Evolutionary conservation across 768 basidiomycete species (phyloP), one percentile per base, ranked within the genome.

Genomic region (Exidia glandulosa): DNA sequence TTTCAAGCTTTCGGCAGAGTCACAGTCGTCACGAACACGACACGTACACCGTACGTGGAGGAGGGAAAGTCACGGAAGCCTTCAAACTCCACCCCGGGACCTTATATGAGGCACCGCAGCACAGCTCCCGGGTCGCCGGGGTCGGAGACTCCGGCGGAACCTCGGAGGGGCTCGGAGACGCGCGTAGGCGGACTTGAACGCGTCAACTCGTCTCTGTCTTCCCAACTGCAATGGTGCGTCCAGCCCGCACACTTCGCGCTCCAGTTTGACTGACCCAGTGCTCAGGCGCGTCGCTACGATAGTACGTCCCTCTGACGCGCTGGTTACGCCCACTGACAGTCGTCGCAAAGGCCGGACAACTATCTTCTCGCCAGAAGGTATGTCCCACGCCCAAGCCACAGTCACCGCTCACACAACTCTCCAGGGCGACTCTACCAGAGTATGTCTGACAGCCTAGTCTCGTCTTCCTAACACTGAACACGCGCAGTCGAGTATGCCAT

Each of bases 301-400:
- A 94, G 93, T 94, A 73, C 75, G 90, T 78, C 37, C 60, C 58
- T n/a, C 34, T 50, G 30, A 62, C 27, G 37, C 36, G 30, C 30
- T 30, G 62, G 56, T 57, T 59, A 27, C 23, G 31, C 33, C 32
- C 65, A 65, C 64, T 65, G 65, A 36, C 68, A 57, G 62, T 58
- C 60, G 68, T 67, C n/a, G 68, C 71, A 67, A 74, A 90, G 87
- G 86, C 75, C 87, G 93, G 66, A 99, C 94, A 66, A 98, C 95
- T 62, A 98, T 96, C 77, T 98, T 98, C 84, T 97, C 94, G 58
- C 95, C 95, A 33, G 95, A 99, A 76, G 95, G 95, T 87, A 71
- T 61, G 77, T 69, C 5, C 12, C 36, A 45, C 19, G 19, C 41
- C 16, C 41, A 45, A 19, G 4, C 41, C 41, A 14, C 41, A 19